A percentile compares a stretch with the other conserved stretches of the same genome.
Evolutionary conservation across 148 eudicot genomes (phyloP).

Genomic region (Persicaria maculosa): DNA sequence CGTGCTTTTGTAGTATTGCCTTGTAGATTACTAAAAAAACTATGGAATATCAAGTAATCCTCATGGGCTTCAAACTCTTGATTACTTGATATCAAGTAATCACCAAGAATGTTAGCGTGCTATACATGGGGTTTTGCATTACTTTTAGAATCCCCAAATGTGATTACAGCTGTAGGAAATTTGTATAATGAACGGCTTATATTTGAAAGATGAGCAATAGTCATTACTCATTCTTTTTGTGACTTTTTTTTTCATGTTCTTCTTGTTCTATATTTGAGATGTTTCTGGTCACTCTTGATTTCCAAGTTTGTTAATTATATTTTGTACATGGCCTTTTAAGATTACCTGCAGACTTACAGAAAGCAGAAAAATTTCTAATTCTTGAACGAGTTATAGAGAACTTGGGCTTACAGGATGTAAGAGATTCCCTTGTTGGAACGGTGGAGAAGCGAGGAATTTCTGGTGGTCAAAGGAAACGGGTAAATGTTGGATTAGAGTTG

Average conservation of each 20-base stretch:
- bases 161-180: no score
- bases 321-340: not conserved
- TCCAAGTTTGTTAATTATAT: not conserved
- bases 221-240: no score
- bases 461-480: conserved; percentile 13
- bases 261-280: not conserved
- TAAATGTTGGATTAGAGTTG: conserved; percentile 14
- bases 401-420: conserved; percentile 9
- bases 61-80: no score
- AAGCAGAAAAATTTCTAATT: conserved; percentile 3
- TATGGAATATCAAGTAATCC: no score
- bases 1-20: no score
- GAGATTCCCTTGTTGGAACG: conserved; percentile 13
- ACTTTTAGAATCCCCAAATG: no score
- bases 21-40: no score
- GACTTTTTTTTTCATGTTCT: not conserved
- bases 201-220: no score
- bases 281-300: not conserved
- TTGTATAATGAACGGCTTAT: no score
- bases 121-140: no score
- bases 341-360: conserved; percentile 9
- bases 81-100: no score
- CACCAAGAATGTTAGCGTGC: no score
- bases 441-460: conserved; percentile 12
- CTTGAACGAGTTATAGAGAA: conserved; percentile 15